Conservation (phyloP, 371 early-diverging fungal species). For the Mucor plumbeus region DNA sequence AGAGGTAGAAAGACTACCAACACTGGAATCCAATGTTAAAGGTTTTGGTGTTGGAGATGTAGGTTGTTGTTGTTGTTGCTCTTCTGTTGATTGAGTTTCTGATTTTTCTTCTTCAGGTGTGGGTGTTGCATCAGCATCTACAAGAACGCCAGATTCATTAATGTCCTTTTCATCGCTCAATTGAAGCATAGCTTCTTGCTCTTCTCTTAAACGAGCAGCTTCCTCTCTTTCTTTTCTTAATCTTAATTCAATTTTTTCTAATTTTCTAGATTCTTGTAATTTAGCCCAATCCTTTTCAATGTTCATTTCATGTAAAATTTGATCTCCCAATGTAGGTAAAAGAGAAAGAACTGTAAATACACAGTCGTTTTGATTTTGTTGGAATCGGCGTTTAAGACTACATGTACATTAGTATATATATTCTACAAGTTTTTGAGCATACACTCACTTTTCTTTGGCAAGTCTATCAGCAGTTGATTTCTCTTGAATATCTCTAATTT, state of each 20-base stretch:
- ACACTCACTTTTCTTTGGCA: conserved; percentile 79
- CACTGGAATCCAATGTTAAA: conserved; percentile 32
- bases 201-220: conserved; percentile 23
- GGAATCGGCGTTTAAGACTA: conserved; percentile 87
- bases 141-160: conserved; percentile 9
- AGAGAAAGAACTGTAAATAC: conserved; percentile 77
- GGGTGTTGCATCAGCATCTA: not conserved
- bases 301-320: conserved; percentile 75
- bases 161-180: conserved; percentile 5
- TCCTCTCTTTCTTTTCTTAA: conserved; percentile 28
- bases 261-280: conserved; percentile 64
- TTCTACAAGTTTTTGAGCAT: not conserved
- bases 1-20: conserved; percentile 32
- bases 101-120: conserved; percentile 8
- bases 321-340: conserved; percentile 80
- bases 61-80: not conserved
- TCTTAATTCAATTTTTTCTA: conserved; percentile 38
- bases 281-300: conserved; percentile 78
- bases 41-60: not conserved
- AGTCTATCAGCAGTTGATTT: conserved; percentile 62
- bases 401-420: not conserved
- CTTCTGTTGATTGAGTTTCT: not conserved
- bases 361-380: conserved; percentile 93
- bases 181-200: conserved; percentile 15
- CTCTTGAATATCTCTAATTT: conserved; percentile 75